Conservation (phyloP, 106 monocot genomes). For the Allium cepa region DNA sequence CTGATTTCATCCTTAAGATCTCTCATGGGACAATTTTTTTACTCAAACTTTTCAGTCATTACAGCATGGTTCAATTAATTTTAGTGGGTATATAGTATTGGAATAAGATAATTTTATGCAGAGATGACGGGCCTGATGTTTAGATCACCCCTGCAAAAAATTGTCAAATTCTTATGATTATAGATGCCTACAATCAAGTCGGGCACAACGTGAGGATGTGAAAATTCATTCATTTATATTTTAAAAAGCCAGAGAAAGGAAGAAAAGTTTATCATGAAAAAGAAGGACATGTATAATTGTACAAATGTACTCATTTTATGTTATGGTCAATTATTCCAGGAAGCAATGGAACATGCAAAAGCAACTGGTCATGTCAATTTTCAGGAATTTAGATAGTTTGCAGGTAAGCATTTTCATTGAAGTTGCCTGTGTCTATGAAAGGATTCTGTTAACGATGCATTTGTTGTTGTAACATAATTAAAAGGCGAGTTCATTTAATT, state of each 20-base stretch:
- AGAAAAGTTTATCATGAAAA: neutral
- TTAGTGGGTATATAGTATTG: no score
- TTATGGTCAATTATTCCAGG: slow-evolving; percentile 27
- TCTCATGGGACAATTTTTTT: no score
- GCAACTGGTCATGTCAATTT: slow-evolving; percentile 95
- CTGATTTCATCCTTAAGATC: no score
- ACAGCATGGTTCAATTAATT: no score
- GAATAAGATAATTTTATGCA: no score
- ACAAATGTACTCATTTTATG: neutral
- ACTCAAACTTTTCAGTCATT: no score
- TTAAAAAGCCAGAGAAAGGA: neutral
- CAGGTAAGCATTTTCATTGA: neutral
- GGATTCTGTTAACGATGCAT: no score
- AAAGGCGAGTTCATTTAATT: no score
- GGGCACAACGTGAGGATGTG: no score
- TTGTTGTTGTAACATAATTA: no score
- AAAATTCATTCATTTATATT: neutral
- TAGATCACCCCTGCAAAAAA: neutral
- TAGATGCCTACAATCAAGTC: neutral
- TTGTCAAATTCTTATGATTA: neutral
- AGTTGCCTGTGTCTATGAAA: neutral
- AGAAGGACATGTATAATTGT: neutral
- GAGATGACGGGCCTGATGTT: no score
- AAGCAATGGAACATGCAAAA: slow-evolving; percentile 91
- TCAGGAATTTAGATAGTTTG: slow-evolving; percentile 64